Base-by-base conservation (phyloP, 495 filamentous ascomycete species). In the Xylaria longipes region DNA sequence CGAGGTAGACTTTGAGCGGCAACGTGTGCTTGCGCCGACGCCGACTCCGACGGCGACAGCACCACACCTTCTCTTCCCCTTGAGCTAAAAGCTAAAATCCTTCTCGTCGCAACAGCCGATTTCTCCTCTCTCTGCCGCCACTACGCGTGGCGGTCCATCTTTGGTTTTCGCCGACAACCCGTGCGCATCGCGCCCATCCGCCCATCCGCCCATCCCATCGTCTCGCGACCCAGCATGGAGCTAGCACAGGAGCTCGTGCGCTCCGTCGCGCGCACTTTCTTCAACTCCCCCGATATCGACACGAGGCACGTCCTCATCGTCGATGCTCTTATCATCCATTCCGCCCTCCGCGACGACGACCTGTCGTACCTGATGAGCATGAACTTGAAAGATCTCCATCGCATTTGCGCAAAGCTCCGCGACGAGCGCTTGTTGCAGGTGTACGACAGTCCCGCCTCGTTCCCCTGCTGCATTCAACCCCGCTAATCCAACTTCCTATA, bases 241-340 rank as follows among this genome's bases (percentile, higher is more conserved):
- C 87, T 96, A 60, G 93, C 94, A 43, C 92, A 93, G 79, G 90
- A 91, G 17, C 91, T 99, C 72, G 90, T 98, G 68, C 93, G 94
- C 78, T 95, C 89, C 75, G 91, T 95, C 65, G 91, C 90, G 70
- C 95, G 96, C 78, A 91, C 94, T 67, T 98, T 99, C 87, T 97
- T 97, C 84, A 76, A 73, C 25, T 66, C 70, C 5, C 73, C 72
- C 64, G 75, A 77, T 31, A 43, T 72, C 12, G 89, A 94, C 65
- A 94, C 91, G 61, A 89, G 94, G 70, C 92, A 97, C 75, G 91
- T 97, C 71, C 88, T 98, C 35, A 89, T 97, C 22, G 83, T 99
- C 43, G 96, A 99, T 87, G 94, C 97, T 68, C 88, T 99, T 64
- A 90, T 97, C 74, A 89, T 94, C 45, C 96, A 99, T 83, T 94